phyloP scores from a whole-genome alignment of 768 basidiomycete species.

The Boletus rufocinnamomeus region DNA sequence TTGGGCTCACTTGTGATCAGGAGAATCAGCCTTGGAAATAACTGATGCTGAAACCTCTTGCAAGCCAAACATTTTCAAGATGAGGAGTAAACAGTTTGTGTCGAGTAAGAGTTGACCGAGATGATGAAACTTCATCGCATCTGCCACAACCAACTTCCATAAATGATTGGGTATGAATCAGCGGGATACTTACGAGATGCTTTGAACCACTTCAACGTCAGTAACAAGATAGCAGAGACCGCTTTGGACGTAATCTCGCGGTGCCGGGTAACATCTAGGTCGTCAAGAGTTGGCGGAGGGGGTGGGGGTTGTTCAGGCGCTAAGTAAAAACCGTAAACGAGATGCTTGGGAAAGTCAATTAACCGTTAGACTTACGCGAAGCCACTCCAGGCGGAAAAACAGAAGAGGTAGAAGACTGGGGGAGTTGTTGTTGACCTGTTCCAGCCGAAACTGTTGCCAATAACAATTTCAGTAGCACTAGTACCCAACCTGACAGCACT shows the following conservation, averaged over 20 bases:
- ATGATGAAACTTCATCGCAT: slow-evolving; percentile 98
- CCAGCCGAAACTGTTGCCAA: slow-evolving; percentile 91
- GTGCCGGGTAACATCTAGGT: slow-evolving; percentile 91
- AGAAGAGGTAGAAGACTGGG: slow-evolving; percentile 67
- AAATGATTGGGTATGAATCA: neutral
- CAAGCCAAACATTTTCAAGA: slow-evolving; percentile 97
- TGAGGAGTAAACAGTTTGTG: slow-evolving; percentile 89
- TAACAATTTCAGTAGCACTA: slow-evolving; percentile 89
- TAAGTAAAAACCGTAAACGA: slow-evolving; percentile 23
- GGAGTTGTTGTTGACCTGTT: slow-evolving; percentile 52
- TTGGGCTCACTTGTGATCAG: slow-evolving; percentile 72
- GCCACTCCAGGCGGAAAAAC: slow-evolving; percentile 71
- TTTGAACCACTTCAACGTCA: slow-evolving; percentile 98
- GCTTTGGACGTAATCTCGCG: slow-evolving; percentile 98
- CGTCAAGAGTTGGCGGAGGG: slow-evolving; percentile 79
- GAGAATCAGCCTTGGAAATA: slow-evolving; percentile 84
- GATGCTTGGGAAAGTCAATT: neutral
- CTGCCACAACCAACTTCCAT: slow-evolving; percentile 33
- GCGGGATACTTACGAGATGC: slow-evolving; percentile 76
- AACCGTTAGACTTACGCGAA: slow-evolving; percentile 50
- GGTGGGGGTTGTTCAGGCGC: slow-evolving; percentile 64
- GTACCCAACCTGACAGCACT: slow-evolving; percentile 84
- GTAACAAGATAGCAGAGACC: slow-evolving; percentile 88
- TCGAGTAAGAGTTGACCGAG: slow-evolving; percentile 94
- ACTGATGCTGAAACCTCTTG: slow-evolving; percentile 87